These are phyloP conservation scores for Ceratobasidium sp. DNA, from an alignment of 1,284 basidiomycete genomes.

Conservation along the genomic window DNA sequence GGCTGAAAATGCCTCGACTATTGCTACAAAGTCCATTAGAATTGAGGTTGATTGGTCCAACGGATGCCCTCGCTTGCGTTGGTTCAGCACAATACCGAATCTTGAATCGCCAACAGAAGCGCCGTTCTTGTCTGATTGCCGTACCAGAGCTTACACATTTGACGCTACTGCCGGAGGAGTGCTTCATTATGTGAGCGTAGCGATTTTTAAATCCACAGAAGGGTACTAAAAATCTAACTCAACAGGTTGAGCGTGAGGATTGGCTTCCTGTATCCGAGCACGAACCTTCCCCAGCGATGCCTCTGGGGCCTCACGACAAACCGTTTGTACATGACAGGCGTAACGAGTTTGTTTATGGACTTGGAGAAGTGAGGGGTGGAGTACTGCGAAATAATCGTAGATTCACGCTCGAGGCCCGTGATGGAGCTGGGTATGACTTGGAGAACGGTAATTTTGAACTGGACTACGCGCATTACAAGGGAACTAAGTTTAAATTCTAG, in stretches of 20 bases:
- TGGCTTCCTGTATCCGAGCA: conserved; percentile 35
- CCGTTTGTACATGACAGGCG: conserved; percentile 33
- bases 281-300: conserved; percentile 23
- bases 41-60: conserved; percentile 33
- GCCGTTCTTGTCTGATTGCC: conserved; percentile 25
- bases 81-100: conserved; percentile 27
- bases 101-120: conserved; percentile 1
- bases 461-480: neutral
- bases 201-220: neutral
- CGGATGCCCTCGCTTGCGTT: conserved; percentile 31
- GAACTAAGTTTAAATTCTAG: neutral
- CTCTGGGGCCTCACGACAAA: conserved; percentile 3
- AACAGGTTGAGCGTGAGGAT: conserved; percentile 32
- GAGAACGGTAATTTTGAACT: conserved; percentile 17
- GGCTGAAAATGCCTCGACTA: neutral
- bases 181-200: conserved; percentile 28
- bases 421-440: conserved; percentile 33
- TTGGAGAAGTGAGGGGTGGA: conserved; percentile 34
- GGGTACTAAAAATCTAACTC: neutral
- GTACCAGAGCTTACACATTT: conserved; percentile 35
- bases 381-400: conserved; percentile 22
- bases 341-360: conserved; percentile 33
- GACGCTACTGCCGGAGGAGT: conserved; percentile 30
- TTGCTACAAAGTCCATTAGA: conserved; percentile 18
- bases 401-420: conserved; percentile 31